Conservation (phyloP, 805 yeast genomes). For the Limtongia smithiae region DNA sequence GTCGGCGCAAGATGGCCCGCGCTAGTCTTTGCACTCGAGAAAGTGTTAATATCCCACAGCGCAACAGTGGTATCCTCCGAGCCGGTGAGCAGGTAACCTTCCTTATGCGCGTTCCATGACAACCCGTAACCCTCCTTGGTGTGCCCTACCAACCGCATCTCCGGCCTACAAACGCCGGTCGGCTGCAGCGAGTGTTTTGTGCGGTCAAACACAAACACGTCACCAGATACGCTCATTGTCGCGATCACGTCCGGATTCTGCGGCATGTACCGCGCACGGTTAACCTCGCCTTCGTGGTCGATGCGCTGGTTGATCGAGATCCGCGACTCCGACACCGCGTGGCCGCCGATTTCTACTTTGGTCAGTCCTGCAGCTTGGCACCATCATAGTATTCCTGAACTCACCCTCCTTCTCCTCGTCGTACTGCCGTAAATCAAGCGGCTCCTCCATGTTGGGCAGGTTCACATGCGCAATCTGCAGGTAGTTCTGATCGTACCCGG, state of each 20-base stretch:
- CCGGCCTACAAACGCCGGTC: constrained; percentile 44
- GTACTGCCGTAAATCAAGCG: constrained; percentile 27
- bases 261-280: constrained; percentile 56
- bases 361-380: too few species aligned
- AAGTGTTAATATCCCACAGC: constrained; percentile 55
- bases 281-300: constrained; percentile 65
- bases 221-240: constrained; percentile 48
- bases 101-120: constrained; percentile 54
- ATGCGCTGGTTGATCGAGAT: constrained; percentile 49
- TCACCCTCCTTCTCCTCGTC: constrained; percentile 32
- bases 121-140: constrained; percentile 64
- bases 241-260: constrained; percentile 47
- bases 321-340: constrained; percentile 39
- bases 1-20: constrained; percentile 49
- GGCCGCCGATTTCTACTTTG: constrained; percentile 33
- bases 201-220: constrained; percentile 42
- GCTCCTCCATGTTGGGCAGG: constrained; percentile 34
- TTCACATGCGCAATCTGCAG: constrained; percentile 40
- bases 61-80: constrained; percentile 66
- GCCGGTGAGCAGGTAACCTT: constrained; percentile 54
- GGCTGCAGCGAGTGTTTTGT: constrained; percentile 68
- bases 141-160: constrained; percentile 55
- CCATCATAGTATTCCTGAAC: not conserved
- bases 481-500: constrained; percentile 53
- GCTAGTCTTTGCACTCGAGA: constrained; percentile 28